These are phyloP conservation scores for Priceomyces carsonii DNA, from an alignment of 805 yeast species.

Conservation along the genomic window DNA sequence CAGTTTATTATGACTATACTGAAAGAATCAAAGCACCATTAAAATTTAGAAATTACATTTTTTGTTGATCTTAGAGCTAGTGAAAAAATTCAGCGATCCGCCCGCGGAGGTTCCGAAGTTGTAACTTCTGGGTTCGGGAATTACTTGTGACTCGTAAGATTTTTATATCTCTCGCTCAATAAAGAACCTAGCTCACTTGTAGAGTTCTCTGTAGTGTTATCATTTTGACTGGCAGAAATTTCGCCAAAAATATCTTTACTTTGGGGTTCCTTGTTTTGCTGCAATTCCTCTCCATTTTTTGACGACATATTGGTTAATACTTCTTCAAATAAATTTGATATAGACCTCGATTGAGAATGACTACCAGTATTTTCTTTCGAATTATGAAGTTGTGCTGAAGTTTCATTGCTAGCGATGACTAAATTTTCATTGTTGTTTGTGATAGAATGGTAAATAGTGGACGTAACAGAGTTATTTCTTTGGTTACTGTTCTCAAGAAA, in stretches of 20 bases:
- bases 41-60: too few relatives aligned
- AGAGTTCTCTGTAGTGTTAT: constrained; percentile 15
- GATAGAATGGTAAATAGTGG: constrained; percentile 35
- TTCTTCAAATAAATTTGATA: constrained; percentile 34
- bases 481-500: constrained; percentile 27
- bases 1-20: too few relatives aligned
- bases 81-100: too few relatives aligned
- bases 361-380: constrained; percentile 8
- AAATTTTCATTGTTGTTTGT: constrained; percentile 9
- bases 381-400: background rate
- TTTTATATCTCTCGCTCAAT: constrained; percentile 21
- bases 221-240: constrained; percentile 6
- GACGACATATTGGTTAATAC: constrained; percentile 14
- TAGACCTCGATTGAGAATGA: constrained; percentile 26
- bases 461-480: constrained; percentile 20
- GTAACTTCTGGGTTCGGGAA: too few relatives aligned
- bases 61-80: too few relatives aligned
- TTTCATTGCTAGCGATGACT: constrained; percentile 2
- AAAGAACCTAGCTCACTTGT: constrained; percentile 24
- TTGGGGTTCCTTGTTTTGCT: constrained; percentile 2
- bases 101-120: too few relatives aligned
- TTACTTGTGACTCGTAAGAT: constrained; percentile 14
- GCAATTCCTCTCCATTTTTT: constrained; percentile 4
- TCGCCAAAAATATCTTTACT: constrained; percentile 11
- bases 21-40: too few relatives aligned